phyloP scores from a whole-genome alignment of 441 rosid genomes.

The Eutrema salsugineum region DNA sequence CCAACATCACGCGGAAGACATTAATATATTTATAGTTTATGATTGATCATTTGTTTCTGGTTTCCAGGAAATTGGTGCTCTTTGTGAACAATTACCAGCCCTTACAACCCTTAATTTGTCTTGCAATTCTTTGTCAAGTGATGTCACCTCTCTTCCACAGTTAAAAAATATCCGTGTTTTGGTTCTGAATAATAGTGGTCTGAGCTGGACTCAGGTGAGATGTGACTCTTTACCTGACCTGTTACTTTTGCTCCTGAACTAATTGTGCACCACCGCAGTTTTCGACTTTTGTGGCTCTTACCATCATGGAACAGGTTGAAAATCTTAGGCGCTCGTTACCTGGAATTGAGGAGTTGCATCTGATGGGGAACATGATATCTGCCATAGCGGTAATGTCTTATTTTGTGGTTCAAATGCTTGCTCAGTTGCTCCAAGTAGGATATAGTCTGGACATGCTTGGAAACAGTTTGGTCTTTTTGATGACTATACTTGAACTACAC shows the following conservation, averaged over 20 bases:
- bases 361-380: slow-evolving; percentile 79
- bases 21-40: not conserved
- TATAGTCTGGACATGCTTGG: not conserved
- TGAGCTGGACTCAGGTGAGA: slow-evolving; percentile 73
- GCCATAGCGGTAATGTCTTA: slow-evolving; percentile 44
- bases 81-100: slow-evolving; percentile 65
- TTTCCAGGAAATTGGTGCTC: slow-evolving; percentile 61
- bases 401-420: not conserved
- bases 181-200: slow-evolving; percentile 68
- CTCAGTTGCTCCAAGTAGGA: not conserved
- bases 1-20: not conserved
- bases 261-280: not conserved
- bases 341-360: slow-evolving; percentile 77
- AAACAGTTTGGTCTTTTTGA: not conserved
- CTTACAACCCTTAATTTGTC: slow-evolving; percentile 73
- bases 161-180: slow-evolving; percentile 56
- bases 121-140: slow-evolving; percentile 52
- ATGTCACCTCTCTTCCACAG: slow-evolving; percentile 43
- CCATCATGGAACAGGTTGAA: slow-evolving; percentile 54
- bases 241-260: not conserved
- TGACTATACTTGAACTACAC: not conserved
- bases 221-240: not conserved
- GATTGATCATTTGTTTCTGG: slow-evolving; percentile 8
- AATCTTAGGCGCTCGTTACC: slow-evolving; percentile 62
- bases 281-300: not conserved